phyloP scores from a whole-genome alignment of 2,329 filamentous ascomycete genomes.

The Passalora sequoiae region DNA sequence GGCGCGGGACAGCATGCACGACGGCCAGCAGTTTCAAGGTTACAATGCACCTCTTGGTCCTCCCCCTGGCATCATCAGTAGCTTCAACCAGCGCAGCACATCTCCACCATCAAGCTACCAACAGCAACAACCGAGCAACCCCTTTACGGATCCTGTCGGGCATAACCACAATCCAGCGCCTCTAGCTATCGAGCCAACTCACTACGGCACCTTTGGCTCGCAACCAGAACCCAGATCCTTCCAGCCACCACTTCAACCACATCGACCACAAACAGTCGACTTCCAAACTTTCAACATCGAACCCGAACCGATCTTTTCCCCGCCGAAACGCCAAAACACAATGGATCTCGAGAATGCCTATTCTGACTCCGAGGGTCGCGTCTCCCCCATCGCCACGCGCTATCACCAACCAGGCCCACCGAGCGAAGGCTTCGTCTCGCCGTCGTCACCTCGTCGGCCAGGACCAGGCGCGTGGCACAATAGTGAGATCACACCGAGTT shows the following conservation, averaged over 20 bases:
- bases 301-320: constrained; percentile 17
- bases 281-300: constrained; percentile 23
- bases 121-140: constrained; percentile 30
- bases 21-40: constrained; percentile 5
- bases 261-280: constrained; percentile 13
- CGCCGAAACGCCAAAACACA: constrained; percentile 18
- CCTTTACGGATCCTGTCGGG: constrained; percentile 41
- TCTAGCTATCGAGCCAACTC: constrained; percentile 13
- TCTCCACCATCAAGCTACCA: constrained; percentile 10
- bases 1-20: neutral
- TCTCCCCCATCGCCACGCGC: constrained; percentile 17
- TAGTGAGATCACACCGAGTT: constrained; percentile 36
- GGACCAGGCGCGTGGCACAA: constrained; percentile 30
- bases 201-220: constrained; percentile 13
- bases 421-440: constrained; percentile 7
- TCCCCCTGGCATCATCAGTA: constrained; percentile 15
- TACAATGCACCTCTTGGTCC: constrained; percentile 24
- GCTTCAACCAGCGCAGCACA: constrained; percentile 10
- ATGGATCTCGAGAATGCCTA: constrained; percentile 27
- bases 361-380: constrained; percentile 11
- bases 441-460: constrained; percentile 20
- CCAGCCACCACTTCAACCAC: constrained; percentile 1
- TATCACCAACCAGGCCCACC: neutral
- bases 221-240: neutral
- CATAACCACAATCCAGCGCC: constrained; percentile 30